Base-by-base conservation (phyloP, 2,329 filamentous ascomycete species). In the Trichophyton equinum region DNA sequence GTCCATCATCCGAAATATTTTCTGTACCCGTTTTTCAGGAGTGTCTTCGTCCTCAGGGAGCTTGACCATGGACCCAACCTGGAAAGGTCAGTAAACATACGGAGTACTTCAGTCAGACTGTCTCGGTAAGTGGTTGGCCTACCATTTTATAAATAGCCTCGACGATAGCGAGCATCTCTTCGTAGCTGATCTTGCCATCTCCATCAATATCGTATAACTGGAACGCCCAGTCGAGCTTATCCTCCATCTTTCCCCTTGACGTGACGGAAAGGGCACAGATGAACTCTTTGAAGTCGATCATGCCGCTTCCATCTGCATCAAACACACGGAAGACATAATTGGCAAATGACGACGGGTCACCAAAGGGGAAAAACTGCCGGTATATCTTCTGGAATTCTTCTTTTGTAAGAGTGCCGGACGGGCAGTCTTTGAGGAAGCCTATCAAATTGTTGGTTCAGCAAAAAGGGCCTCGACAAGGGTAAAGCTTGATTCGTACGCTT, bases 131-230 rank as follows among this genome's bases (percentile, higher is more conserved):
- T 49, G 22, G 22, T 22, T 22, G 56, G 64, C 75, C 51, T 75
- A 97, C 94, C 94, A 99, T 99, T 77, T 97, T 99, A 82, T 99
- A 99, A 72, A 99, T 99, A 60, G 94, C 94, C 78, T 97, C 92
- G 61, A 99, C 94, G 73, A 99, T 99, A 68, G 91, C 87, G 67
- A 99, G 81, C 94, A 99, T 99, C 80, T 99, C 94, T 60, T 97
- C 90, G 75, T 97, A 99, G 74, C 88, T 96, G 72, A 99, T 99
- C 81, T 96, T 96, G 71, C 94, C 94, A 74, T 99, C 94, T 61
- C 94, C 92, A 71, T 99, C 94, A 71, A 99, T 97, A 77, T 99
- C 94, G 76, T 99, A 99, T 67, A 99, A 82, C 79, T 99, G 92
- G 78, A 99, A 99, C 15, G 94, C 94, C 94, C 94, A 99, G 75